Evolutionary conservation across 805 yeast genomes (phyloP).

Genomic region (Nakazawaea populi): DNA sequence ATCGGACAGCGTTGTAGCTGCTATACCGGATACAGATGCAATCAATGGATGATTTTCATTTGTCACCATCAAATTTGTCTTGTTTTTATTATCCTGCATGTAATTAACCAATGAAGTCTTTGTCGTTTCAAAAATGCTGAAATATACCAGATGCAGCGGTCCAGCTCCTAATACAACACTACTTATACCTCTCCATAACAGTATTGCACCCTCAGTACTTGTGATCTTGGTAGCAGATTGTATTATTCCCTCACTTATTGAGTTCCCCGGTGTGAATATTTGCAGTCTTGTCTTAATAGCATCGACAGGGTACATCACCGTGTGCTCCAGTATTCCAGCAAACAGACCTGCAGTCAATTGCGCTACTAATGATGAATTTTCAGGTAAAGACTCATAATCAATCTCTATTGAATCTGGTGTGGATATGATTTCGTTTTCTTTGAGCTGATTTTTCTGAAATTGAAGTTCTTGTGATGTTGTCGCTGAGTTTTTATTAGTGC

Average conservation of each 20-base stretch:
- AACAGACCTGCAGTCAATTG: conserved; percentile 92
- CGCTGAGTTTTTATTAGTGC: not conserved
- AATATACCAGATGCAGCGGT: conserved; percentile 97
- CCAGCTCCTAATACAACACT: conserved; percentile 97
- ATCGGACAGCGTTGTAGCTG: conserved; percentile 89
- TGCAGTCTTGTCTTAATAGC: conserved; percentile 97
- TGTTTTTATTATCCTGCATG: conserved; percentile 18
- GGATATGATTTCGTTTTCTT: not conserved
- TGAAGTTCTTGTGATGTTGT: not conserved
- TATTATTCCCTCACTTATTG: conserved; percentile 40
- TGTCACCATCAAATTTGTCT: conserved; percentile 37
- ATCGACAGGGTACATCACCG: conserved; percentile 94
- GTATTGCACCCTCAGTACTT: conserved; percentile 82
- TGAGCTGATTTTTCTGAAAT: not conserved
- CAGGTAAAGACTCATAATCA: conserved; percentile 92
- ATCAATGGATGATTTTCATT: conserved; percentile 72
- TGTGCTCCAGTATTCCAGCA: conserved; percentile 99
- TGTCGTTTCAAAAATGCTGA: conserved; percentile 85
- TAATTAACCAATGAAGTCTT: conserved; percentile 47
- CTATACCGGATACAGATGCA: conserved; percentile 83
- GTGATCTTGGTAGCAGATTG: conserved; percentile 68
- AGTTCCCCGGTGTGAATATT: conserved; percentile 27
- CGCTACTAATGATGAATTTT: conserved; percentile 72
- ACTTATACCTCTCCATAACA: conserved; percentile 91
- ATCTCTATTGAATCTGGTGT: conserved; percentile 33